Evolutionary conservation across 1,284 basidiomycete species (phyloP), one percentile per base, ranked within the genome.

Genomic region (Kwoniella shivajii): DNA sequence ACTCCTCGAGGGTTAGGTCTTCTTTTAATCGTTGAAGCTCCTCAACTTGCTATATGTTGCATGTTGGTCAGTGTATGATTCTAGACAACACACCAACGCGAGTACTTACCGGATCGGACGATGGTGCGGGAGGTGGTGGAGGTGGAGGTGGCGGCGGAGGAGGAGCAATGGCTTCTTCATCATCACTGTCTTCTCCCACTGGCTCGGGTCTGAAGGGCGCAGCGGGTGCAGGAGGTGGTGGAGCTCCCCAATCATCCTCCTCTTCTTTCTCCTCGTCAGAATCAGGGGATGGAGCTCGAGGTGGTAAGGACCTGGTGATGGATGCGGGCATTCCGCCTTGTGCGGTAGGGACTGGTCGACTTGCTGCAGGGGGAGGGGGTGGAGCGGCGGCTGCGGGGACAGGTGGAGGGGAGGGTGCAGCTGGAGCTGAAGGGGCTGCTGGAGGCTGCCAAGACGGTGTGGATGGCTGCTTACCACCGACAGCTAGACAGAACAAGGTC

Each of bases 111-210:
- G 80, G 79, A 57, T 82, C 81, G 1, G 77, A 78, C 46, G 82
- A 81, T 3, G 79, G 77, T 55, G 82, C 81, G 1, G 80, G 76
- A 67, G 51, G 76, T 34, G 81, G 73, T 2, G 80, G 77, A 68
- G 54, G 76, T 33, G 81, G 74, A 1, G 79, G 75, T 6, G 75
- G 71, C 5, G 76, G 73, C 1, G 76, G 72, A n/a, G 76, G 73
- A 14, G 74, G 70, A n/a, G 75, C 67, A 29, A 68, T 54, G 1
- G 71, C 69, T 33, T 73, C 63, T 24, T 63, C 57, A 49, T 65
- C 67, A 31, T 57, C 63, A 10, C 44, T 52, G n/a, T 63, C 61
- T 10, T 56, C 60, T 2, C 27, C 37, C 26, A 67, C 61, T 16
- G 67, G 66, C 27, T 63, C 60, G 1, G 69, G 68, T 30, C 66